These are phyloP conservation scores for Crithidia fasciculata DNA, from an alignment of 208 protist genomes.

Conservation along the genomic window DNA sequence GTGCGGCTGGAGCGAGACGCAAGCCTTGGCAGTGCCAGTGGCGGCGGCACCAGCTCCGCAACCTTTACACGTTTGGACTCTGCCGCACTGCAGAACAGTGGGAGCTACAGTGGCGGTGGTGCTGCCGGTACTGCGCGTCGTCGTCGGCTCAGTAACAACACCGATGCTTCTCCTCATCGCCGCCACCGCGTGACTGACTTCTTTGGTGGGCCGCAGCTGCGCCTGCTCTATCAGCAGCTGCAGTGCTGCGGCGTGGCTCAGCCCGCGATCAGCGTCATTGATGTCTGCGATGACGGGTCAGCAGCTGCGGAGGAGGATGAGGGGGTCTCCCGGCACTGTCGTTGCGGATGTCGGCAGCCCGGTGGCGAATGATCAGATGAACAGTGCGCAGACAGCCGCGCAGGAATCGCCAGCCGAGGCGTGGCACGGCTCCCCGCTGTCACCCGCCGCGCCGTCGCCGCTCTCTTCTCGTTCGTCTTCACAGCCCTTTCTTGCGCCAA, in stretches of 20 bases:
- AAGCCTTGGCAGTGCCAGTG: too few species aligned
- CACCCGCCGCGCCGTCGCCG: not conserved
- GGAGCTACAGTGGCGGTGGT: not conserved
- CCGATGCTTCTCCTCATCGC: not conserved
- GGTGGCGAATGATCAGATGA: too few species aligned
- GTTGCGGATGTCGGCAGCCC: too few species aligned
- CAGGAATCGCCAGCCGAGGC: not conserved
- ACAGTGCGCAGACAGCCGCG: not conserved
- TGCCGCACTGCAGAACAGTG: not conserved
- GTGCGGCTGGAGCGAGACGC: not conserved
- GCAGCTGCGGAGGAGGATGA: not conserved
- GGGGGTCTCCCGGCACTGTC: too few species aligned
- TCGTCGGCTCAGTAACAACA: not conserved
- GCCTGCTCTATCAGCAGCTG: conserved; percentile 32
- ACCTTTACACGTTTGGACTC: too few species aligned
- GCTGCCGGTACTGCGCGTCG: not conserved
- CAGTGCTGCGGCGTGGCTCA: conserved; percentile 29
- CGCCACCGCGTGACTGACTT: conserved; percentile 18
- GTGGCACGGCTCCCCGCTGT: not conserved
- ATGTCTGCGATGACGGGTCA: conserved; percentile 18
- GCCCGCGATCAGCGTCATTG: conserved; percentile 34
- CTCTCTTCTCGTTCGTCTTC: not conserved
- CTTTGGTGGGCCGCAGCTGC: conserved; percentile 32
- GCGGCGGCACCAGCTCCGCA: not conserved
- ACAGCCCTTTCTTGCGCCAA: not conserved